Conservation (phyloP, 805 yeast genomes). For the Ogataea neopini region DNA sequence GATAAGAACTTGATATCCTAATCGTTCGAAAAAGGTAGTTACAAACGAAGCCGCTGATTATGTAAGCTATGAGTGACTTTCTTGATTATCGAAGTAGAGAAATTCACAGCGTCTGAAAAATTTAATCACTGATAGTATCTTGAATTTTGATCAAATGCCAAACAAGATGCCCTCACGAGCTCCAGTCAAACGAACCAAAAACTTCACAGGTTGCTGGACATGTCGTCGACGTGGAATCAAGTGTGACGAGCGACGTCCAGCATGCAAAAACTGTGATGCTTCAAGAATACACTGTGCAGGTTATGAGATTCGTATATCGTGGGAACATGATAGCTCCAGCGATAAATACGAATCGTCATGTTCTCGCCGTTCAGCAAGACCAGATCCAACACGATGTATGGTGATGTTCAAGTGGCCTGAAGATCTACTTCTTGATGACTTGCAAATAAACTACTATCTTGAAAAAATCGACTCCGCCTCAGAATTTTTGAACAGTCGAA, state of each 20-base stretch:
- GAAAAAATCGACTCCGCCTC: conserved; percentile 2
- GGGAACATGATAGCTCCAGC: conserved; percentile 1
- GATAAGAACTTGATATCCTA: not conserved
- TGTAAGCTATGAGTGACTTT: not conserved
- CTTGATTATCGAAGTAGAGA: not conserved
- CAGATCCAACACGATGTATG: not conserved
- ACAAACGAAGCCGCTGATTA: not conserved
- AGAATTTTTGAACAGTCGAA: not conserved
- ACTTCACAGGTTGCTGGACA: conserved; percentile 7
- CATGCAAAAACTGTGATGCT: not conserved
- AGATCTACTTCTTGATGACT: not conserved
- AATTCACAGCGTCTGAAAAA: not conserved
- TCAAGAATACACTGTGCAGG: conserved; percentile 2
- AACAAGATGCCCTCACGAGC: conserved; percentile 1
- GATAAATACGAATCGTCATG: not conserved
- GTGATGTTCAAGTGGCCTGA: conserved; percentile 3
- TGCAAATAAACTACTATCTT: conserved; percentile 1
- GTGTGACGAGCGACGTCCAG: conserved; percentile 3
- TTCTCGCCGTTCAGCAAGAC: not conserved
- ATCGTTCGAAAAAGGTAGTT: not conserved
- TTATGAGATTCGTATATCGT: conserved; percentile 2
- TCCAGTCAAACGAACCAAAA: conserved; percentile 2
- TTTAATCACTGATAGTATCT: not conserved
- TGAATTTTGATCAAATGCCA: not conserved
- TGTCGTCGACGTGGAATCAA: conserved; percentile 6